These are phyloP conservation scores for Raffaelea arxii DNA, from an alignment of 2,329 filamentous ascomycete species.

Conservation along the genomic window DNA sequence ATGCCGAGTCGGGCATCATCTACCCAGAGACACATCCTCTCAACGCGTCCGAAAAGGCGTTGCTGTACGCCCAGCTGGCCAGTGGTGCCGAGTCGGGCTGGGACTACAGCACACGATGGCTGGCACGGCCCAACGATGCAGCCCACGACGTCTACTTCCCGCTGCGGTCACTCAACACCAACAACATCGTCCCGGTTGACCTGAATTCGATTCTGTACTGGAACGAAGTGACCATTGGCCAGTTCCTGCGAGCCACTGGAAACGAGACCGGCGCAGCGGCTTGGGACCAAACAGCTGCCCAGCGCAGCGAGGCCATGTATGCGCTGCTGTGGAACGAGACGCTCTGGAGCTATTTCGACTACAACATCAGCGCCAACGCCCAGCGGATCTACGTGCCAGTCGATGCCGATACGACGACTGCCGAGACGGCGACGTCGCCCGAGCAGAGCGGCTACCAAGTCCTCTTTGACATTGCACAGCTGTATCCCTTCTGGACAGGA, in stretches of 20 bases:
- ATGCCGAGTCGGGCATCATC: conserved; percentile 45
- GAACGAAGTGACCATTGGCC: conserved; percentile 50
- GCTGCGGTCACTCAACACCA: conserved; percentile 51
- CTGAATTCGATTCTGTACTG: conserved; percentile 60
- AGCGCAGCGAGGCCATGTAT: conserved; percentile 52
- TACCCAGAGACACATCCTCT: conserved; percentile 43
- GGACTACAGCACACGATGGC: conserved; percentile 54
- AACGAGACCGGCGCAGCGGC: conserved; percentile 37
- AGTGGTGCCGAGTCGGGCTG: conserved; percentile 57
- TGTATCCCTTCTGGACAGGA: conserved; percentile 62
- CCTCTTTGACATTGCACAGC: conserved; percentile 48
- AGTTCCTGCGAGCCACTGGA: conserved; percentile 41
- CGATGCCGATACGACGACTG: conserved; percentile 33
- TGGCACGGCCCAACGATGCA: conserved; percentile 47
- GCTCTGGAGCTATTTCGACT: conserved; percentile 57
- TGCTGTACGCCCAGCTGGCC: conserved; percentile 52
- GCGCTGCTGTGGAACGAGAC: conserved; percentile 55
- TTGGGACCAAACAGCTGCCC: conserved; percentile 39
- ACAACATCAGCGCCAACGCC: conserved; percentile 49
- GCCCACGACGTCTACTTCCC: conserved; percentile 54
- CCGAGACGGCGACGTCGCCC: conserved; percentile 36
- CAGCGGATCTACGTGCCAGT: conserved; percentile 45
- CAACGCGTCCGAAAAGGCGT: conserved; percentile 39
- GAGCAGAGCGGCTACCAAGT: conserved; percentile 46
- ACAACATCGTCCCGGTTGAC: conserved; percentile 51